phyloP scores from a whole-genome alignment of 2,329 filamentous ascomycete species.

The Neonectria coccinea region DNA sequence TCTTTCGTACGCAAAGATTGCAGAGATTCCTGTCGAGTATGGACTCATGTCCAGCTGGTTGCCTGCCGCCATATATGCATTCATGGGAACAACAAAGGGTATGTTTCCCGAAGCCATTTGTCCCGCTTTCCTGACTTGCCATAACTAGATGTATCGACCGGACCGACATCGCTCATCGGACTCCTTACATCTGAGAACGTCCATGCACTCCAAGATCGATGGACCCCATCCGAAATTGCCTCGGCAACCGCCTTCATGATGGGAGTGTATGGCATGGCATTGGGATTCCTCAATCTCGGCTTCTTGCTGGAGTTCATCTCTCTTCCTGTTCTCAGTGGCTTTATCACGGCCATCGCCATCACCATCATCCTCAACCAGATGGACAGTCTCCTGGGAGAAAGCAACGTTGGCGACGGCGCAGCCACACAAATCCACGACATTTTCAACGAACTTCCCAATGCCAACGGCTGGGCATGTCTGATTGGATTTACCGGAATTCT shows the following conservation, averaged over 20 bases:
- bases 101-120: conserved; percentile 3
- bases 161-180: conserved; percentile 73
- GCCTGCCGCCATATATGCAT: conserved; percentile 66
- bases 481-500: conserved; percentile 70
- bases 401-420: conserved; percentile 61
- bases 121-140: not conserved
- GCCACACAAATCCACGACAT: conserved; percentile 70
- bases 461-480: conserved; percentile 68
- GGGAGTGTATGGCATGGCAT: conserved; percentile 68
- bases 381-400: conserved; percentile 68
- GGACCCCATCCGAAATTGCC: conserved; percentile 66
- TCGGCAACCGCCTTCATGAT: conserved; percentile 73
- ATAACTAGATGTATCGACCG: conserved; percentile 66
- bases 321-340: conserved; percentile 71
- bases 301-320: conserved; percentile 76
- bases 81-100: conserved; percentile 74
- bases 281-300: conserved; percentile 72
- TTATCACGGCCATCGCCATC: conserved; percentile 74
- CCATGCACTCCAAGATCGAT: conserved; percentile 62
- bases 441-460: conserved; percentile 66
- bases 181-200: conserved; percentile 73
- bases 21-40: conserved; percentile 70
- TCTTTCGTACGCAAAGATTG: conserved; percentile 72
- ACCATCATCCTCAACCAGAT: conserved; percentile 75
- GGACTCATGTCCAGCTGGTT: conserved; percentile 71